phyloP scores from a whole-genome alignment of 306 rosid genomes.

The Cajanus cajan region DNA sequence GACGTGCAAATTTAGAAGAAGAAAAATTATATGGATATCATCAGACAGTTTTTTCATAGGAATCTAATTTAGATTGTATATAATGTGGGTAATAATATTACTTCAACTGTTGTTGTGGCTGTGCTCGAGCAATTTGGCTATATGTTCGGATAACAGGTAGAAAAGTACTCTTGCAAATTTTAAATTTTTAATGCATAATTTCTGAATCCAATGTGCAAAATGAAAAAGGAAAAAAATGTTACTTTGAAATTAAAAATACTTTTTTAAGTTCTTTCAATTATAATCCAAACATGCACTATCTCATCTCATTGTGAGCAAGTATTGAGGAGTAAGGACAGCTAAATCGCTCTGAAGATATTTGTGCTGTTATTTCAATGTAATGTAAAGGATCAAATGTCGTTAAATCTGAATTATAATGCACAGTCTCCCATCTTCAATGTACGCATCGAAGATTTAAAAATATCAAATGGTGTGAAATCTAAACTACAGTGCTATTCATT shows the following conservation, averaged over 20 bases:
- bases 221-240: too few relatives aligned
- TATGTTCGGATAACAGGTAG: too few relatives aligned
- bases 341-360: not conserved
- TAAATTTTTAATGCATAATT: too few relatives aligned
- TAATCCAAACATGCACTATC: too few relatives aligned
- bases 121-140: not conserved
- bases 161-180: too few relatives aligned
- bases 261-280: too few relatives aligned
- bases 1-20: not conserved
- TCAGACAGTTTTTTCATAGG: not conserved
- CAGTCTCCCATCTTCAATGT: not conserved
- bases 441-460: not conserved
- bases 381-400: not conserved
- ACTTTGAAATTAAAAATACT: too few relatives aligned
- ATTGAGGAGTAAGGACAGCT: too few relatives aligned
- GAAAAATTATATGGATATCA: not conserved
- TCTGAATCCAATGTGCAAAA: too few relatives aligned
- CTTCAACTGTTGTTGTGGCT: not conserved
- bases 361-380: not conserved
- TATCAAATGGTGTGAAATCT: not conserved
- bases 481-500: not conserved
- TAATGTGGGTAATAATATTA: not conserved
- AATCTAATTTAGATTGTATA: not conserved
- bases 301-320: not conserved
- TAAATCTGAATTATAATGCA: not conserved